Evolutionary conservation across 2,329 filamentous ascomycete species (phyloP), one percentile per base, ranked within the genome.

Genomic region (Aspergillus sclerotialis): DNA sequence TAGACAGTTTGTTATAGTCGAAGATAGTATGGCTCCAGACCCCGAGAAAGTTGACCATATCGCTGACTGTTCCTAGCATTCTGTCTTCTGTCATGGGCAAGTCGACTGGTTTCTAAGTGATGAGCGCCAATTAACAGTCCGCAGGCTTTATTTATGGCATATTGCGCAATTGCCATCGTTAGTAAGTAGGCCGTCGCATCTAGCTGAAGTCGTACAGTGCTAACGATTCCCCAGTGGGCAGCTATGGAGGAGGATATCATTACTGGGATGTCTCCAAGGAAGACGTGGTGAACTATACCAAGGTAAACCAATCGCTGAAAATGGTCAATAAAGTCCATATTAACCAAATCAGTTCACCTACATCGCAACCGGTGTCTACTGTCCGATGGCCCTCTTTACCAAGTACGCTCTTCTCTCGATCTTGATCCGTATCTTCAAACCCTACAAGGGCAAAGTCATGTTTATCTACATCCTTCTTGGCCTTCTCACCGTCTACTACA

Each of bases 331-430:
- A 23, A 23, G 19, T 23, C 10, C 13, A 14, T 26, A 7, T 25
- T 10, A 15, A 21, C 12, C 3, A 9, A 10, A 23, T 3, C 14
- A 48, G 49, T 56, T 56, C 30, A 55, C 53, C 36, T 65, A 64
- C 30, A 40, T 58, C 36, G 56, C 60, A 5, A 62, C 60, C 9
- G 48, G 61, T 12, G 38, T 63, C 12, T 65, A 65, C 47, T 61
- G 57, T n/a, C 61, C 61, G 1, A 61, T 61, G 51, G 58, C 58
- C 11, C 52, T 64, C 14, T 51, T 58, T 30, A 52, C 55, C 26
- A 65, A 64, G 38, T 38, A 60, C 25, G 55, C 59, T 24, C 53
- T 65, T 7, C 48, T 65, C 5, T 48, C 56, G 2, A 61, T 65
- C 36, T 40, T 64, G 12, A 56, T 53, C 16, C 55, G 60, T 32